Evolutionary conservation across 163 green algal species (phyloP), one percentile per base, ranked within the genome.

Genomic region (Volvox carteri): DNA sequence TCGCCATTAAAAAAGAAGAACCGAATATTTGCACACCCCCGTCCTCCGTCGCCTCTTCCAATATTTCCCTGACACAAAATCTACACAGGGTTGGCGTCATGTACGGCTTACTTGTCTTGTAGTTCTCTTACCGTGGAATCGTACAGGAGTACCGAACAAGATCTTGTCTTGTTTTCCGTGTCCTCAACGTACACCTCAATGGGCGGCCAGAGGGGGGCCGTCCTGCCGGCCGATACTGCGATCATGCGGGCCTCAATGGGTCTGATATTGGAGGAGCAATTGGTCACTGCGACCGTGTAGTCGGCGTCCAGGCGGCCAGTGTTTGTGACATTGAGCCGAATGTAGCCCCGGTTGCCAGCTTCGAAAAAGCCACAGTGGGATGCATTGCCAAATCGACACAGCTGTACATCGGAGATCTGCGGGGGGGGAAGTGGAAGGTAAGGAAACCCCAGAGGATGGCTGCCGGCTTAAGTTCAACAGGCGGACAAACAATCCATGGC

Each of bases 351-450:
- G 16, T 91, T 90, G 30, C 95, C 87, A 0, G 96, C 93, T 79
- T 97, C 87, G 86, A 98, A 98, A 8, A 88, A 88, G 18, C 96
- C 96, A 90, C 96, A 98, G 39, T 42, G 78, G 0, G 50, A 83
- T 12, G 54, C 28, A 65, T 42, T 41, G 39, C 12, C 77, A 37
- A 85, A 87, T 58, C 62, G 77, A n/a, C 75, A 87, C 21, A 81
- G 62, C 2, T 18, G 37, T 4, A 79, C 76, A 25, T 30, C n/a
- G 4, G 37, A 14, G 48, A 80, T 83, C 65, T 86, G 73, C 2
- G 74, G 8, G 11, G 19, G n/a, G 60, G 19, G 3, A 72, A 39
- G 8, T 28, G 54, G 4, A 19, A 12, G 25, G 25, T 65, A 7
- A 65, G 8, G 5, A 19, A 65, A n/a, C n/a, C n/a, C n/a, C n/a